Base-by-base conservation (phyloP, 148 eudicot species). In the Persicaria tinctoria region DNA sequence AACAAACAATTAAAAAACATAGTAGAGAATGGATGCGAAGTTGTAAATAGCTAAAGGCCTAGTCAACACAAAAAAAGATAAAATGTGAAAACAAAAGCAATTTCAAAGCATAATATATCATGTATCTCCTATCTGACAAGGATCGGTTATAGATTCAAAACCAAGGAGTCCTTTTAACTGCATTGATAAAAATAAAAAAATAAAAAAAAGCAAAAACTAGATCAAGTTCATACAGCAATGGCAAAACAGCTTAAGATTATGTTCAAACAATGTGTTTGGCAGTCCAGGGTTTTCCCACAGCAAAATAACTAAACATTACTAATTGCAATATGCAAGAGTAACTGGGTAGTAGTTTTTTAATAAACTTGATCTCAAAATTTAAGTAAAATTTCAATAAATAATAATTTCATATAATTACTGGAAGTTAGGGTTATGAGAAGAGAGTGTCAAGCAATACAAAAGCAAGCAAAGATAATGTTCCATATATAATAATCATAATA, bases 1-100 rank as follows among this genome's bases (percentile, higher is more conserved):
- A 51, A 73, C 78, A 79, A 82, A 55, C 27, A 70, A 49, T 59
- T 72, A 3, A 32, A 6, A 46, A 77, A 6, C 41, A 32, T 1
- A 32, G 41, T 32, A 32, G 41, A 32, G 41, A 32, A 32, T 32
- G 41, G 41, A 32, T 32, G 41, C 3, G 2, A 32, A 32, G 41
- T 32, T 32, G 41, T 32, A 49, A 23, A 50, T 70, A 53, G 48
- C 17, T 6, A 75, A 51, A 23, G 41, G 53, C 1, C 53, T 50
- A 50, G 53, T 14, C 53, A 50, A 50, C 53, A 5, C 48, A 41
- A 38, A 66, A 66, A 41, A 8, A 27, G 44, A 64, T 23, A 41
- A 12, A 23, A 11, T 32, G 3, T 2, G 17, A 41, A 64, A 64
- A 64, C 14, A 16, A 64, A 66, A 10, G 44, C 48, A 13, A 17